These are phyloP conservation scores for Amphichorda felina DNA, from an alignment of 2,329 filamentous ascomycete species.

Conservation along the genomic window DNA sequence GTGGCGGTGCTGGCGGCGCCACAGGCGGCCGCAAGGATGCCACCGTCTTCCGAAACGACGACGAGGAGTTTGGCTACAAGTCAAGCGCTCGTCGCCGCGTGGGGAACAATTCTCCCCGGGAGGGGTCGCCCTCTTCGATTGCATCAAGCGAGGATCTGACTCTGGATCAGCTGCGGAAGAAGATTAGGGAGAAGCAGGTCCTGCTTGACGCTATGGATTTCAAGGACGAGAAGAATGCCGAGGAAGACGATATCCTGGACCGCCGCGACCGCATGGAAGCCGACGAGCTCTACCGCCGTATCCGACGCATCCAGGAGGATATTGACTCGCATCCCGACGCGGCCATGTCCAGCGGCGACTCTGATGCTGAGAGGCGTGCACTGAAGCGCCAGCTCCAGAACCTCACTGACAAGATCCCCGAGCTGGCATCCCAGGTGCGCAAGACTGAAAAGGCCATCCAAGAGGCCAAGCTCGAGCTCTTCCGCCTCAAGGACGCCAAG, in stretches of 20 bases:
- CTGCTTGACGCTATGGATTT: slow-evolving; percentile 94
- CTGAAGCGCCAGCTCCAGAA: slow-evolving; percentile 83
- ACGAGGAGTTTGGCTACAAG: slow-evolving; percentile 82
- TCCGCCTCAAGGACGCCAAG: slow-evolving; percentile 88
- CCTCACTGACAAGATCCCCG: slow-evolving; percentile 79
- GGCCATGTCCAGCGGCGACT: slow-evolving; percentile 60
- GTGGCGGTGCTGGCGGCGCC: slow-evolving; percentile 45
- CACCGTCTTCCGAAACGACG: slow-evolving; percentile 93
- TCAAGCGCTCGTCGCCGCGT: slow-evolving; percentile 86
- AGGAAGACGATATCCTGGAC: slow-evolving; percentile 88
- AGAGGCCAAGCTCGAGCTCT: slow-evolving; percentile 82
- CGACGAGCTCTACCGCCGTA: slow-evolving; percentile 86
- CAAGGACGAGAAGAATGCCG: slow-evolving; percentile 76
- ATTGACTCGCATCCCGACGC: slow-evolving; percentile 81
- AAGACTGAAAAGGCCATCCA: slow-evolving; percentile 86
- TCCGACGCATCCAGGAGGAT: slow-evolving; percentile 84
- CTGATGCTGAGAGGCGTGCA: slow-evolving; percentile 74
- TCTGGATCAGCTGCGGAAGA: slow-evolving; percentile 82
- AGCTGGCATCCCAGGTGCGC: slow-evolving; percentile 84
- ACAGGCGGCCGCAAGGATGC: slow-evolving; percentile 72
- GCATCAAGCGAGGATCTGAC: slow-evolving; percentile 69
- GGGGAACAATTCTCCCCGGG: slow-evolving; percentile 70
- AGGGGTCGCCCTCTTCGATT: slow-evolving; percentile 59
- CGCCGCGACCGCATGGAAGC: slow-evolving; percentile 82
- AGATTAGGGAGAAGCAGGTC: slow-evolving; percentile 87